These are phyloP conservation scores for Trypanosoma melophagium DNA, from an alignment of 208 protist genomes.

Conservation along the genomic window DNA sequence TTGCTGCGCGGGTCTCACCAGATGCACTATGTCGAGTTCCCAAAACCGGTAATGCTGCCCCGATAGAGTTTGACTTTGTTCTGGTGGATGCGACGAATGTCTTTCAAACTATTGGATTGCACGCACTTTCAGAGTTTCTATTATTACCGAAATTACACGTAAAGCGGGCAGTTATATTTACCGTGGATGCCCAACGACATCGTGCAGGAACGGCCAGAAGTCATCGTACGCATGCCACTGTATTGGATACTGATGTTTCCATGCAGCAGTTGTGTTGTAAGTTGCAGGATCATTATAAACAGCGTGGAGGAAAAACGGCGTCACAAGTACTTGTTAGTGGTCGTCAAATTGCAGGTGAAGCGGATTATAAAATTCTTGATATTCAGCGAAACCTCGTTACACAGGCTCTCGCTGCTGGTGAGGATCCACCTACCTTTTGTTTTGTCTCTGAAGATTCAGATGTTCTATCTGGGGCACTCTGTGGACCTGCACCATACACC, in stretches of 20 bases:
- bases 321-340: slow-evolving; percentile 75
- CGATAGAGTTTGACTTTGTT: slow-evolving; percentile 75
- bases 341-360: slow-evolving; percentile 78
- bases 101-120: slow-evolving; percentile 68
- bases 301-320: neutral
- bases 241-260: slow-evolving; percentile 74
- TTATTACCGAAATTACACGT: slow-evolving; percentile 34
- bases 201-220: slow-evolving; percentile 57
- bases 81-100: slow-evolving; percentile 87
- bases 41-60: slow-evolving; percentile 18
- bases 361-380: slow-evolving; percentile 87
- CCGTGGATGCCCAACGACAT: slow-evolving; percentile 73
- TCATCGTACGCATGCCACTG: slow-evolving; percentile 53
- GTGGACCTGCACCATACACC: slow-evolving; percentile 68
- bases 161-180: slow-evolving; percentile 64
- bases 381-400: slow-evolving; percentile 61
- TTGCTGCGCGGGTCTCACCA: slow-evolving; percentile 61
- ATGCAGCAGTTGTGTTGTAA: slow-evolving; percentile 49
- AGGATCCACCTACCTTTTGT: slow-evolving; percentile 59
- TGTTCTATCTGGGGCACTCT: slow-evolving; percentile 77
- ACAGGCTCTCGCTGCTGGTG: slow-evolving; percentile 24
- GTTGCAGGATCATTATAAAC: slow-evolving; percentile 37
- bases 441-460: slow-evolving; percentile 89
- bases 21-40: slow-evolving; percentile 62
- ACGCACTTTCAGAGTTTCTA: slow-evolving; percentile 51